Evolutionary conservation across 140 eudicot species (phyloP).

Genomic region (Flaveria floridana): DNA sequence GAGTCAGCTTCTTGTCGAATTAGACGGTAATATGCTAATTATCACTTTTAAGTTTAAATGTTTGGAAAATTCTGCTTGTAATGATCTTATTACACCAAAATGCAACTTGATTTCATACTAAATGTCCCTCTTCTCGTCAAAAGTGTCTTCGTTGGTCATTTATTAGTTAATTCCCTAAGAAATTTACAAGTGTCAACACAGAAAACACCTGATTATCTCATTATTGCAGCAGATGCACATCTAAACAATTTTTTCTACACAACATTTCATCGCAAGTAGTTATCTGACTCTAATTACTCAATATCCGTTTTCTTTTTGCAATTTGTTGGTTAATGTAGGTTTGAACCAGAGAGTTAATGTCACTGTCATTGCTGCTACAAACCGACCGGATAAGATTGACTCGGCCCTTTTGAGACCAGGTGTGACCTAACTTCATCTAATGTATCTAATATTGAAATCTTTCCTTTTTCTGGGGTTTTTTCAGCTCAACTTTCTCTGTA

Average conservation of each 20-base stretch:
- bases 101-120: neutral
- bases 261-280: neutral
- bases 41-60: neutral
- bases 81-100: neutral
- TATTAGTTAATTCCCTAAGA: neutral
- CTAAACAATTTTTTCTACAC: neutral
- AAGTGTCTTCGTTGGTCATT: neutral
- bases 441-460: neutral
- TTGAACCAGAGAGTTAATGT: slow-evolving; percentile 80
- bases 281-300: neutral
- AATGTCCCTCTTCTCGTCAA: neutral
- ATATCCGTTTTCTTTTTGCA: neutral
- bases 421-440: slow-evolving; percentile 25
- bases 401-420: slow-evolving; percentile 97
- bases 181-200: no score
- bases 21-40: slow-evolving; percentile 61
- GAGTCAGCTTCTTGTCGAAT: slow-evolving; percentile 94
- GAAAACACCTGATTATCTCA: neutral
- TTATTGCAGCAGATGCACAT: neutral
- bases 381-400: slow-evolving; percentile 91
- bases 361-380: slow-evolving; percentile 98
- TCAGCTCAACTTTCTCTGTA: neutral
- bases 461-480: slow-evolving; percentile 14
- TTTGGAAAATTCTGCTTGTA: neutral
- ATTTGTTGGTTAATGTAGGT: slow-evolving; percentile 46